Evolutionary conservation across 305 asterid genomes (phyloP), one percentile per base, ranked within the genome.

Genomic region (Fraxinus nigra): DNA sequence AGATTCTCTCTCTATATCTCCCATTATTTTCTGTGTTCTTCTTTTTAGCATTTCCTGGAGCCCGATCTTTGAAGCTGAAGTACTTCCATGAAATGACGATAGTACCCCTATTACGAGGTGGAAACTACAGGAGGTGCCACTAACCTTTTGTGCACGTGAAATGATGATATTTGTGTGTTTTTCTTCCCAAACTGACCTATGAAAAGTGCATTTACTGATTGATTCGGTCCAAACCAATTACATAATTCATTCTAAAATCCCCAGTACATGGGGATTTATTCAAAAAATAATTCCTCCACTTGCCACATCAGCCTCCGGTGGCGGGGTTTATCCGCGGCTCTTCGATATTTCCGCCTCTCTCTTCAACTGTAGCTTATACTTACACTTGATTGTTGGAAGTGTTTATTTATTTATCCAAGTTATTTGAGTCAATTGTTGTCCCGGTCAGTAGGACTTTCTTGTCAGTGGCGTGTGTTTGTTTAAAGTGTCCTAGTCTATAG

Each of bases 1-100:
- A 61, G 80, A 83, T 85, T 61, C 72, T 76, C 35, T 80, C 84
- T 79, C 86, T 75, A 78, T n/a, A 84, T 85, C 89, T 84, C 90
- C 69, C 87, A 72, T 87, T 79, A 59, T 65, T 74, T 79, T 77
- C 76, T 72, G 35, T 67, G 63, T 69, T 72, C 63, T 82, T 65
- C 48, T 78, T 85, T 79, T 74, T 46, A 24, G 63, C 76, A 33
- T 18, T 86, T 75, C 76, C 26, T 0, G 10, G 26, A 54, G 65
- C 85, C 83, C 81, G 82, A 76, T 75, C 87, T 76, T 84, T 76
- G 82, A 80, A 77, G 88, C 56, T 46, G 72, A 86, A 84, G 79
- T 78, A 77, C 48, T 56, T 16, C 7, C 22, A 2, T n/a, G 1
- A 30, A 83, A 80, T 84, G 87, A 84, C 91, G 80, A 7, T 78